Evolutionary conservation across 2,329 filamentous ascomycete genomes (phyloP), one percentile per base, ranked within the genome.

Genomic region (Ceratocystis colombiana): DNA sequence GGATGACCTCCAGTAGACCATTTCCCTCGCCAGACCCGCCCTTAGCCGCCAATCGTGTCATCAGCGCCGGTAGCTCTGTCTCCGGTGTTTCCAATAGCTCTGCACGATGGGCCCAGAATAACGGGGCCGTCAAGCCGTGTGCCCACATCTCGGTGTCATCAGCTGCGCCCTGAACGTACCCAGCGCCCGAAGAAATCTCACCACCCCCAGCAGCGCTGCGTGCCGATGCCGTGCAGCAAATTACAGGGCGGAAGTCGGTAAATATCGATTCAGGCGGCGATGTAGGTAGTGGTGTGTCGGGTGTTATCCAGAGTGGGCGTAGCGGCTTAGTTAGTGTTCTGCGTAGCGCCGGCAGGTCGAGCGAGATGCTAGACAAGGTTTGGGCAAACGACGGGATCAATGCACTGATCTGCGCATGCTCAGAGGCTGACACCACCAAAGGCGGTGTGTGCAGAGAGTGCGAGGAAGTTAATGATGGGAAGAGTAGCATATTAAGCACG

Each of bases 81-180:
- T 96, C 92, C 0, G 81, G 72, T 0, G 86, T 82, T 0, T 74
- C 74, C 22, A 95, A 77, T 10, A 97, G 77, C 5, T 72, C 48
- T 0, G 82, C 77, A 53, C 77, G 78, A 70, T 96, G 79, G 1
- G 75, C 75, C 94, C 94, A 99, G 76, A 96, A 99, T 0, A 93
- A 69, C 0, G 78, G 74, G 0, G 93, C 84, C 0, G 89, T 94
- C 17, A 97, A 81, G 0, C 90, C 90, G 64, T 83, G 78, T 1
- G 91, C 88, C 94, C 94, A 99, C 70, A 89, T 90, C 78, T 99
- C 94, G 12, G 88, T 90, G 74, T 99, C 94, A 74, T 99, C 94
- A 1, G 88, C 94, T 0, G 93, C 93, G 63, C 94, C 94, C 76
- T 97, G 94, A 68, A 99, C 88, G 73, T 99, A 99, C 3, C 75